Conservation (phyloP, 1,284 basidiomycete species). For the Tetrapyrgos nigripes region DNA sequence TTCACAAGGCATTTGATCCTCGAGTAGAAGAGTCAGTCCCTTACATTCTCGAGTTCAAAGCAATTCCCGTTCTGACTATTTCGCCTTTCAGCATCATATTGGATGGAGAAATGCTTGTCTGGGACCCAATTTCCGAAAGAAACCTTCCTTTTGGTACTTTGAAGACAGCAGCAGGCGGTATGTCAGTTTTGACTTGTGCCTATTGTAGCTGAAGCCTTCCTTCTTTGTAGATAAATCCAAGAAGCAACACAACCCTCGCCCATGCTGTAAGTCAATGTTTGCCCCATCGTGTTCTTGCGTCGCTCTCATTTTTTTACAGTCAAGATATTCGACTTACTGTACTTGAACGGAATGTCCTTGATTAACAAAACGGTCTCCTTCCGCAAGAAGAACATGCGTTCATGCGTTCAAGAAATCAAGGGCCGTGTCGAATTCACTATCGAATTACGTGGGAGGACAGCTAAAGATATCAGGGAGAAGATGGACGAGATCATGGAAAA, state of each 20-base stretch:
- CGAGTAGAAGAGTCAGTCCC: conserved; percentile 78
- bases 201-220: conserved; percentile 6
- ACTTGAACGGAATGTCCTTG: conserved; percentile 79
- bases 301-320: conserved; percentile 52
- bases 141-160: conserved; percentile 91
- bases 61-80: not conserved
- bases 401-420: conserved; percentile 66
- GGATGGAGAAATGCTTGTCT: conserved; percentile 97
- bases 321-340: conserved; percentile 93
- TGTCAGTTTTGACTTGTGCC: conserved; percentile 19
- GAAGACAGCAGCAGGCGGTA: conserved; percentile 88
- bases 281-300: not conserved
- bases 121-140: conserved; percentile 87
- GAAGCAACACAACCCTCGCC: conserved; percentile 76
- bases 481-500: conserved; percentile 85
- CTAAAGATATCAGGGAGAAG: conserved; percentile 78
- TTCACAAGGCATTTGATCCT: conserved; percentile 75
- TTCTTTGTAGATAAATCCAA: conserved; percentile 68
- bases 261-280: conserved; percentile 71
- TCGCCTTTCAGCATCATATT: conserved; percentile 74
- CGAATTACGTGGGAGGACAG: conserved; percentile 75
- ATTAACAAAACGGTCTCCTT: conserved; percentile 66
- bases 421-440: conserved; percentile 83
- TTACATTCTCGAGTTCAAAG: not conserved
- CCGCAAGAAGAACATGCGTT: conserved; percentile 73